These are phyloP conservation scores for Cyberlindnera samutprakarnensis DNA, from an alignment of 805 yeast genomes.

Conservation along the genomic window DNA sequence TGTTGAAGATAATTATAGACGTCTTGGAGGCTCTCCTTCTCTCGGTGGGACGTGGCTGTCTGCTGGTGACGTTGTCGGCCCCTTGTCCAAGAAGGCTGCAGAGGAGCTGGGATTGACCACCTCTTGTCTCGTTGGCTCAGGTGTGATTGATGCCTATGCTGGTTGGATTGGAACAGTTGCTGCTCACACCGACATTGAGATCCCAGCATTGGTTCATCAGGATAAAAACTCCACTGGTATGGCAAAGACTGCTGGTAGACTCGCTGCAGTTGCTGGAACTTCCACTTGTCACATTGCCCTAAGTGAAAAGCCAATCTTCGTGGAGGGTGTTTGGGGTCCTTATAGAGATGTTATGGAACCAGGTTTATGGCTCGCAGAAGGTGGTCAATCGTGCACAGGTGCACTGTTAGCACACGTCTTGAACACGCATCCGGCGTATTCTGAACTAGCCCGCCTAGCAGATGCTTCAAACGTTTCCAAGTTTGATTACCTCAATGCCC, in stretches of 20 bases:
- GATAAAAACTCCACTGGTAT: conserved; percentile 41
- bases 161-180: conserved; percentile 99
- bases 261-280: conserved; percentile 98
- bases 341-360: conserved; percentile 90
- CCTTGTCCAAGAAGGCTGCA: conserved; percentile 60
- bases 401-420: conserved; percentile 85
- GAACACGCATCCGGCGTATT: conserved; percentile 81
- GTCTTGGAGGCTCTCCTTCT: conserved; percentile 78
- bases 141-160: conserved; percentile 96
- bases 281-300: conserved; percentile 93
- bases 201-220: conserved; percentile 43
- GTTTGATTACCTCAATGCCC: conserved; percentile 76
- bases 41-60: conserved; percentile 64
- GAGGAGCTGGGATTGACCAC: conserved; percentile 76
- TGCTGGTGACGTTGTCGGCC: conserved; percentile 89
- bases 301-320: conserved; percentile 79
- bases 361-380: conserved; percentile 92
- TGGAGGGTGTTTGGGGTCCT: conserved; percentile 98
- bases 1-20: conserved; percentile 64
- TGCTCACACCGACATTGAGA: conserved; percentile 57
- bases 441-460: conserved; percentile 60
- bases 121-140: conserved; percentile 81
- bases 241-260: conserved; percentile 65
- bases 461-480: conserved; percentile 63
- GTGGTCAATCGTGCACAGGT: conserved; percentile 98